Base-by-base conservation (phyloP, 2,329 filamentous ascomycete genomes). In the Orbilia blumenaviensis region DNA sequence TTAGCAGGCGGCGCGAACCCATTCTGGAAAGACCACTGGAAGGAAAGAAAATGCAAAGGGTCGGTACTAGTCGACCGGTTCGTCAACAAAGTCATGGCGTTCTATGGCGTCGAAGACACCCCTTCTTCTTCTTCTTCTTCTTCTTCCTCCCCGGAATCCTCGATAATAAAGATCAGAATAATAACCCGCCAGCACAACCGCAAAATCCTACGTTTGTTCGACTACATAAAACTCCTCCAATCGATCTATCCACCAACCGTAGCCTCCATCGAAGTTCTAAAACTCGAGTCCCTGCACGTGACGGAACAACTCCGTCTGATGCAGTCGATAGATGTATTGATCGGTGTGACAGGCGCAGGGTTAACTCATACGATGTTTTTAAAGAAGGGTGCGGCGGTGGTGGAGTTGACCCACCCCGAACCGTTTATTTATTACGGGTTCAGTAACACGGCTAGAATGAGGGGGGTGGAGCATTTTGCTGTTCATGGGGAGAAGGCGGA, bases 341-440 rank as follows among this genome's bases (percentile, higher is more conserved):
- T 81, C 14, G 80, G 79, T 5, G 68, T 80, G 44, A 78, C 77
- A n/a, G 80, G 80, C 12, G 80, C 80, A 1, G 80, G 76, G 10
- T 68, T 81, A 68, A 79, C 79, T 16, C 79, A 81, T 62, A 77
- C 78, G 9, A 64, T 81, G 29, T 81, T 80, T 66, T 9, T 75
- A 10, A 62, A 29, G n/a, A 38, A 36, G 16, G 71, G 63, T 0
- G 41, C 63, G 2, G 71, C 71, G 2, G 42, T 67, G 1, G 34
- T 75, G 14, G 71, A 75, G 23, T 34, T 75, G 16, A 67, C 66
- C 23, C 71, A 68, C 10, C 71, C 71, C 21, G 34, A 62, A 23
- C 71, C 71, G 14, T 67, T 67, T 21, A 18, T 32, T 27, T 68
- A 67, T 14, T 67, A 38, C 34, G 63, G 71, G 14, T 75, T 75